These are phyloP conservation scores for Abortiporus biennis DNA, from an alignment of 1,284 basidiomycete genomes.

Conservation along the genomic window DNA sequence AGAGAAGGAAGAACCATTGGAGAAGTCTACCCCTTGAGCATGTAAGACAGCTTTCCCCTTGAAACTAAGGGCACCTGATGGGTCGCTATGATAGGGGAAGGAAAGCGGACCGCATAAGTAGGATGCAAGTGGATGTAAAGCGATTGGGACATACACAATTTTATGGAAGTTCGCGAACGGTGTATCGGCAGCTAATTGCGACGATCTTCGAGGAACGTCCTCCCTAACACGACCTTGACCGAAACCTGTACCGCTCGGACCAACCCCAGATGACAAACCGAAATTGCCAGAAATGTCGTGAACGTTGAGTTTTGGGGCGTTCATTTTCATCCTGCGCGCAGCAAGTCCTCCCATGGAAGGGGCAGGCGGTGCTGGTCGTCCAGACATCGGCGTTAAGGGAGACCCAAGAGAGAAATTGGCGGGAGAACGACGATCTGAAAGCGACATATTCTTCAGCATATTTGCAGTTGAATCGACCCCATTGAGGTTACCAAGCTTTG, in stretches of 20 bases:
- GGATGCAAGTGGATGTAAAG: conserved; percentile 4
- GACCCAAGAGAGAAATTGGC: background rate
- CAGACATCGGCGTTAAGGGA: conserved; percentile 9
- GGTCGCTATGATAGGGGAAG: conserved; percentile 55
- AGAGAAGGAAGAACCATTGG: conserved; percentile 85
- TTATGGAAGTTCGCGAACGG: conserved; percentile 92
- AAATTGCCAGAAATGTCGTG: conserved; percentile 48
- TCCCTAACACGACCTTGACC: conserved; percentile 53
- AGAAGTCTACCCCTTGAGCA: conserved; percentile 92
- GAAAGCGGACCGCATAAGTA: background rate
- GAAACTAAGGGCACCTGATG: conserved; percentile 91
- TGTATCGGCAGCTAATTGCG: conserved; percentile 47
- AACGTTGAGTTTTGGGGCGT: conserved; percentile 54
- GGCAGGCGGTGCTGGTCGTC: conserved; percentile 8
- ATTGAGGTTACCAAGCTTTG: conserved; percentile 25
- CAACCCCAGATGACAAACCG: conserved; percentile 35
- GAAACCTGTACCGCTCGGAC: conserved; percentile 59
- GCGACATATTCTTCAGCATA: conserved; percentile 18
- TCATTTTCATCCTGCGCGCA: conserved; percentile 35
- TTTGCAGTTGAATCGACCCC: conserved; percentile 16
- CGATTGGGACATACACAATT: conserved; percentile 71
- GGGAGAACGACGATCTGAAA: conserved; percentile 20
- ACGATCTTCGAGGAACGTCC: conserved; percentile 36
- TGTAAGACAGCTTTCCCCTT: conserved; percentile 91
- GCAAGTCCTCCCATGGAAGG: conserved; percentile 39